Percentiles rank a stretch among this genome's conserved stretches.
phyloP scores from a whole-genome alignment of 1,284 basidiomycete species.

The Apiotrichum gracile region DNA sequence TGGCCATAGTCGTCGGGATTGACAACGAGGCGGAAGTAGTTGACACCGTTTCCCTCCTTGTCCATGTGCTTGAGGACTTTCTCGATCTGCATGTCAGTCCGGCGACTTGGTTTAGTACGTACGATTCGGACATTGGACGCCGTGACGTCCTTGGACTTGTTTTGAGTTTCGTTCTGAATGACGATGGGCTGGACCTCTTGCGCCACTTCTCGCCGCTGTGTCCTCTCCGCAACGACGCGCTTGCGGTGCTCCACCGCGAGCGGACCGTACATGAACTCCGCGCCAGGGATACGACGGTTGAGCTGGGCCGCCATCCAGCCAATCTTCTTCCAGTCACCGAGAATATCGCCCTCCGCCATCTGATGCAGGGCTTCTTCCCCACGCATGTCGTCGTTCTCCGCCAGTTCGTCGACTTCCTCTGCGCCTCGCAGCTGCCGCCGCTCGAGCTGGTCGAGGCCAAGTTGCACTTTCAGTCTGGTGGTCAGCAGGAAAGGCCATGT shows the following conservation, averaged over 20 bases:
- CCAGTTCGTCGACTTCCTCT: constrained; percentile 27
- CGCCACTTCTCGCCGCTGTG: constrained; percentile 7
- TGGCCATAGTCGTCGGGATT: constrained; percentile 27
- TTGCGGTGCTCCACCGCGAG: constrained; percentile 21
- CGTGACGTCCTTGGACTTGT: constrained; percentile 24
- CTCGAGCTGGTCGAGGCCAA: constrained; percentile 29
- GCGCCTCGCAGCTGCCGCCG: constrained; percentile 25
- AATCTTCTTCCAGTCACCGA: constrained; percentile 43
- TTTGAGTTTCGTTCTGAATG: constrained; percentile 17
- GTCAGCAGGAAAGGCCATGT: not conserved
- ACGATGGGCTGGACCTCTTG: not conserved
- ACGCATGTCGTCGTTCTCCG: constrained; percentile 7
- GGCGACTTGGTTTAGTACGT: not conserved
- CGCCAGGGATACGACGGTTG: constrained; percentile 38
- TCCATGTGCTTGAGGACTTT: constrained; percentile 23
- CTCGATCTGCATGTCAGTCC: constrained; percentile 16
- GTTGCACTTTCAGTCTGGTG: constrained; percentile 25
- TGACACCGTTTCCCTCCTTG: constrained; percentile 33
- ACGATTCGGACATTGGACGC: constrained; percentile 22
- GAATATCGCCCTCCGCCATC: constrained; percentile 6
- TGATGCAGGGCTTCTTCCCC: not conserved
- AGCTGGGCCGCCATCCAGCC: constrained; percentile 46
- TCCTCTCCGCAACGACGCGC: not conserved
- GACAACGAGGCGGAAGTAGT: constrained; percentile 41
- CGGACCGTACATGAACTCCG: constrained; percentile 49